Percentiles rank a stretch among this genome's conserved stretches.
Conservation (phyloP, 345 rosid species). For the Alliaria petiolata region DNA sequence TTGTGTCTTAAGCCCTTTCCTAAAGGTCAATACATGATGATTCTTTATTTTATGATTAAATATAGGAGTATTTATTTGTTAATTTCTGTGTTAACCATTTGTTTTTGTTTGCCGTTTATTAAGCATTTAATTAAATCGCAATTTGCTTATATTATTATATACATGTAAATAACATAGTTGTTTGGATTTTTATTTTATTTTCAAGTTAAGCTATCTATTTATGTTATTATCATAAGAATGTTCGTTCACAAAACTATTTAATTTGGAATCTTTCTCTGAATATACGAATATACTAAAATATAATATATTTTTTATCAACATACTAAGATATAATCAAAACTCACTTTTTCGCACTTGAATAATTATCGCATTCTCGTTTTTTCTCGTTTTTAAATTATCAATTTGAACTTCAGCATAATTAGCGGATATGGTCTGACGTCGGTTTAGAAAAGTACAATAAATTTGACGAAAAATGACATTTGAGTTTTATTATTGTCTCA, state of each 20-base stretch:
- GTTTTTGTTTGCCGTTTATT: background rate
- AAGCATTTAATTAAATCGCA: background rate
- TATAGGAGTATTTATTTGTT: background rate
- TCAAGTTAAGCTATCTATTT: background rate
- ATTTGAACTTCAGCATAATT: background rate
- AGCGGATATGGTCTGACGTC: background rate
- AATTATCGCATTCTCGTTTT: background rate
- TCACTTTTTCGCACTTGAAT: no score
- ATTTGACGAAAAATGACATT: background rate
- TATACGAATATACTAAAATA: constrained; percentile 31
- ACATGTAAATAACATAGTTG: background rate
- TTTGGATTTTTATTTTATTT: background rate
- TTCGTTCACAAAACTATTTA: constrained; percentile 4
- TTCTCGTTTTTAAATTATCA: background rate
- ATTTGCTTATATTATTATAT: background rate
- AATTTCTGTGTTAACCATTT: background rate
- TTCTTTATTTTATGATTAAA: background rate
- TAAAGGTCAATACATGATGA: constrained; percentile 16
- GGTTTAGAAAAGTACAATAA: background rate
- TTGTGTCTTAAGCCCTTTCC: constrained; percentile 24
- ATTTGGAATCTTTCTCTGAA: constrained; percentile 22
- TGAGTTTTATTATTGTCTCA: background rate
- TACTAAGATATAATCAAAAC: no score
- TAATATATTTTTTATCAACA: no score
- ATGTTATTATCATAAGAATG: background rate